These are phyloP conservation scores for Medicago truncatula DNA, from an alignment of 306 rosid genomes.

Conservation along the genomic window DNA sequence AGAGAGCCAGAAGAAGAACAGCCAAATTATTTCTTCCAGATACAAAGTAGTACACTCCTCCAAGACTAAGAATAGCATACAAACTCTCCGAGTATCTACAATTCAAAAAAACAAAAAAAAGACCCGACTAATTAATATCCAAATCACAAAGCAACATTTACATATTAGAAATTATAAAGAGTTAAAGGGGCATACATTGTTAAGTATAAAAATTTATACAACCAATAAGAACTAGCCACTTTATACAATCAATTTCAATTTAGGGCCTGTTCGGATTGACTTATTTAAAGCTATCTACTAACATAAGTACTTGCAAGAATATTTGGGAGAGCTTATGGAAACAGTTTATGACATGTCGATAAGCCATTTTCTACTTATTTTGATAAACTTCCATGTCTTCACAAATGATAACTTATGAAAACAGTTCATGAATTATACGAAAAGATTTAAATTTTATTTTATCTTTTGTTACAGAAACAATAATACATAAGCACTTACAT, in stretches of 20 bases:
- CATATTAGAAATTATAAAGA: neutral
- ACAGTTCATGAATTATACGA: too few species aligned
- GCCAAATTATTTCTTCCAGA: slow-evolving; percentile 58
- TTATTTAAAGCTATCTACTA: neutral
- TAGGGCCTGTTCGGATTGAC: neutral
- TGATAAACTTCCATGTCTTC: neutral
- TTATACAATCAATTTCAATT: neutral
- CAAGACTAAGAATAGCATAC: slow-evolving; percentile 72
- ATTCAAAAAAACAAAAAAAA: slow-evolving; percentile 29
- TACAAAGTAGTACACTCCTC: slow-evolving; percentile 79
- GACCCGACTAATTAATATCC: neutral
- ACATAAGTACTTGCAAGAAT: neutral
- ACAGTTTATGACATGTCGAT: neutral
- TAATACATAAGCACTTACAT: neutral
- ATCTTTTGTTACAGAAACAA: neutral
- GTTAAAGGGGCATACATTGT: neutral
- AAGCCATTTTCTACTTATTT: neutral
- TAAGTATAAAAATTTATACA: neutral
- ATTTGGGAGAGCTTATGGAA: too few species aligned
- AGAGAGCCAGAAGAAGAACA: slow-evolving; percentile 68
- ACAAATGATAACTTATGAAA: too few species aligned
- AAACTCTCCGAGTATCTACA: slow-evolving; percentile 87
- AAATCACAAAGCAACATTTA: slow-evolving; percentile 14
- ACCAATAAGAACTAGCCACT: neutral
- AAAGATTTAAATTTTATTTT: neutral